These are phyloP conservation scores for Apiotrichum akiyoshidainum DNA, from an alignment of 1,284 basidiomycete species.

Conservation along the genomic window DNA sequence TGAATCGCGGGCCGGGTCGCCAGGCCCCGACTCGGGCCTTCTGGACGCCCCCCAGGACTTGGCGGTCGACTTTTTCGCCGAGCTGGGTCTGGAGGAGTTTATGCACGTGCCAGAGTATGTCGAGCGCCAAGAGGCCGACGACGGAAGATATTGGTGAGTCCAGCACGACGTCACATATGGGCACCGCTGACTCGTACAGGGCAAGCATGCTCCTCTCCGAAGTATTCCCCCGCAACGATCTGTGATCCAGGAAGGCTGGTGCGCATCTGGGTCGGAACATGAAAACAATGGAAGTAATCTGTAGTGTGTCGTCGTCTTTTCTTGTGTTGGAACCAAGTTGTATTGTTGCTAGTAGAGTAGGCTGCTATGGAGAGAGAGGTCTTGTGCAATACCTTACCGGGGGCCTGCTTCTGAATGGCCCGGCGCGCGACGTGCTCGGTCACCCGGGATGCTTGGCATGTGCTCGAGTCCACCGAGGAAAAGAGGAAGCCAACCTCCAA, in stretches of 20 bases:
- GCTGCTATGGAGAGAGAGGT: too few species aligned
- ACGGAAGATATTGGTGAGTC: conserved; percentile 35
- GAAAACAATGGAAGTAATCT: background rate
- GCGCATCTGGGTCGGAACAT: too few species aligned
- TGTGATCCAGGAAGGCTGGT: background rate
- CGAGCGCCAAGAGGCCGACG: conserved; percentile 23
- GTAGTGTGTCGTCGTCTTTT: background rate
- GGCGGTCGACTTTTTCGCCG: conserved; percentile 18
- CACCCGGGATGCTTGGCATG: too few species aligned
- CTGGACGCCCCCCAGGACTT: background rate
- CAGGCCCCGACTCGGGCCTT: background rate
- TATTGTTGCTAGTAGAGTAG: background rate
- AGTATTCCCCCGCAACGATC: conserved; percentile 2
- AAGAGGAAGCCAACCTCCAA: too few species aligned
- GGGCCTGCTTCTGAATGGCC: too few species aligned
- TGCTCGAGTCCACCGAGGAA: too few species aligned
- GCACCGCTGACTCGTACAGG: conserved; percentile 1
- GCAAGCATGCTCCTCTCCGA: conserved; percentile 8
- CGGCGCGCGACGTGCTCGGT: too few species aligned
- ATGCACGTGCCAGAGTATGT: conserved; percentile 30
- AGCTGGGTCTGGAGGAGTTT: conserved; percentile 28
- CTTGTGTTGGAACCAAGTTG: background rate
- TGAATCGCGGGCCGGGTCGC: conserved; percentile 8
- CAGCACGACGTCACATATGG: background rate
- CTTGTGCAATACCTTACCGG: too few species aligned